Evolutionary conservation across 495 filamentous ascomycete species (phyloP).

Genomic region (Neurospora cerealis): DNA sequence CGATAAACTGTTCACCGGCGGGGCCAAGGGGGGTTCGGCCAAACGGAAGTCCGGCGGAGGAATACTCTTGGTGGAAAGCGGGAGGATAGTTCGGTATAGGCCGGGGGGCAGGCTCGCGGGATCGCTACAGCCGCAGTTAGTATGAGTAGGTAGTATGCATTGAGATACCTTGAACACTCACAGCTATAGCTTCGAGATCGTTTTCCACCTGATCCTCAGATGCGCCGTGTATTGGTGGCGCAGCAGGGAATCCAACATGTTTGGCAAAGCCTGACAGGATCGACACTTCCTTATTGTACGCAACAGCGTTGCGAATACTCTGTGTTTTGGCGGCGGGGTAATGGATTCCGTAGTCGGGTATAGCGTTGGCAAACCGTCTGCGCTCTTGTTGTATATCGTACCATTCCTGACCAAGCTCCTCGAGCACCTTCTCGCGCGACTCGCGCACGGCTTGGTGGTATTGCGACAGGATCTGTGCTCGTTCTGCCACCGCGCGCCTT

Average conservation of each 20-base stretch:
- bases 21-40: constrained; percentile 36
- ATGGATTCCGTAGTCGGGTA: constrained; percentile 66
- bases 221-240: constrained; percentile 67
- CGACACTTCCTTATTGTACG: constrained; percentile 90
- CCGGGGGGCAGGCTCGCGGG: constrained; percentile 22
- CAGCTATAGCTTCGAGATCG: constrained; percentile 82
- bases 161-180: constrained; percentile 37
- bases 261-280: constrained; percentile 85
- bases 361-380: constrained; percentile 67
- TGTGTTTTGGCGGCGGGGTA: constrained; percentile 62
- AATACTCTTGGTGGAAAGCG: constrained; percentile 16
- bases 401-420: constrained; percentile 71
- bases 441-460: constrained; percentile 78
- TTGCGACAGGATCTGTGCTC: constrained; percentile 74
- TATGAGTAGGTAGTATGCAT: not conserved
- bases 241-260: constrained; percentile 90
- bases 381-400: constrained; percentile 89
- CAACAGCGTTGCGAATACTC: constrained; percentile 66
- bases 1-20: constrained; percentile 73
- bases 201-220: constrained; percentile 67
- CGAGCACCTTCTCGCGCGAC: constrained; percentile 67
- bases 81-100: constrained; percentile 7
- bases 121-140: constrained; percentile 17
- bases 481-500: constrained; percentile 64
- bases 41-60: constrained; percentile 26